Evolutionary conservation across 768 basidiomycete genomes (phyloP).

Genomic region (Hypholoma sublateritium): DNA sequence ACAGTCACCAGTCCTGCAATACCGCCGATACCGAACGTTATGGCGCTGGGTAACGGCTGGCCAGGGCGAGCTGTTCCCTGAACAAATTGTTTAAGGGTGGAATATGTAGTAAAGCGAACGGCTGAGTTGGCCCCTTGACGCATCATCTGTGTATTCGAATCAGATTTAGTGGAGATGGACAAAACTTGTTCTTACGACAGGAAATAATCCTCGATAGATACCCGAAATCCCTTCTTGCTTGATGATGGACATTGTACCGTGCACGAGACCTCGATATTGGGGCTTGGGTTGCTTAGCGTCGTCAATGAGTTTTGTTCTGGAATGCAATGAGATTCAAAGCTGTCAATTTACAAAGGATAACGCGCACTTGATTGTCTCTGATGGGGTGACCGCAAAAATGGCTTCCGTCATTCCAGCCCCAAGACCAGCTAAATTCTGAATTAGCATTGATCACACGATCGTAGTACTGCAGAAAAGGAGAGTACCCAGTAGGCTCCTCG

Average conservation of each 20-base stretch:
- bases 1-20: constrained; percentile 95
- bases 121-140: constrained; percentile 98
- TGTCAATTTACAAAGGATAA: not conserved
- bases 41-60: constrained; percentile 77
- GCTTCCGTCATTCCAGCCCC: constrained; percentile 93
- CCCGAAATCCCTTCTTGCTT: constrained; percentile 82
- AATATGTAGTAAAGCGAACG: constrained; percentile 92
- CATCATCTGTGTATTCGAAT: constrained; percentile 69
- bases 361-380: constrained; percentile 95
- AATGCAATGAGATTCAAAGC: not conserved
- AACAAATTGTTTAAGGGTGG: constrained; percentile 90
- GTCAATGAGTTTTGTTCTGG: constrained; percentile 94
- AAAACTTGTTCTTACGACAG: constrained; percentile 64
- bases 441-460: not conserved
- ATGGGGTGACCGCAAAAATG: constrained; percentile 92
- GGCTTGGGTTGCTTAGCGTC: constrained; percentile 86
- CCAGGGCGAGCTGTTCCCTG: constrained; percentile 83
- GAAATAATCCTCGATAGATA: constrained; percentile 89
- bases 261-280: constrained; percentile 81
- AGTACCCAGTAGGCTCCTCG: constrained; percentile 77
- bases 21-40: constrained; percentile 94
- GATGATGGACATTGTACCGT: constrained; percentile 81
- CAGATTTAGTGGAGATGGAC: not conserved
- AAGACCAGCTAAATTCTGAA: constrained; percentile 55
- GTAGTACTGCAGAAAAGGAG: not conserved